These are phyloP conservation scores for Hapsidospora chrysogenum DNA, from an alignment of 495 filamentous ascomycete genomes.

Conservation along the genomic window DNA sequence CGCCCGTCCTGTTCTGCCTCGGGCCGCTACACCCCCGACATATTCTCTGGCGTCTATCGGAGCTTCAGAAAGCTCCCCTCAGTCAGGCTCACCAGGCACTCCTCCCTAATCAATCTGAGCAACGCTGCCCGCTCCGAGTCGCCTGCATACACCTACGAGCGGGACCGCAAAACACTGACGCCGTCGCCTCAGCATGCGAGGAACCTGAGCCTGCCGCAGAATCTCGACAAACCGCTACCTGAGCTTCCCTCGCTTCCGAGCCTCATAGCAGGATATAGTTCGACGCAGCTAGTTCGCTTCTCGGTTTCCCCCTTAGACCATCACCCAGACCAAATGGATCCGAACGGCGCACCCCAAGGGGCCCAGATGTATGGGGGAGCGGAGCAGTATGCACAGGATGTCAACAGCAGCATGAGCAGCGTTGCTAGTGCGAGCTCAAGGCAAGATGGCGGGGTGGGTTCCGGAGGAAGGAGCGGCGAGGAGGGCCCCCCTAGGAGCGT, in stretches of 20 bases:
- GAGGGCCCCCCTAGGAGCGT: conserved; percentile 32
- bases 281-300: no score
- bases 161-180: no score
- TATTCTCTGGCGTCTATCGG: conserved; percentile 31
- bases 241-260: conserved; percentile 25
- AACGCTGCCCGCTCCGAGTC: no score
- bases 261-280: no score
- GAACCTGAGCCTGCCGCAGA: conserved; percentile 30
- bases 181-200: conserved; percentile 29
- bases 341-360: no score
- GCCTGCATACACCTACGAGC: no score
- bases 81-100: conserved; percentile 7
- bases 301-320: no score
- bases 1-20: conserved; percentile 5
- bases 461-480: conserved; percentile 14
- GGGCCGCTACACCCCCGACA: conserved; percentile 19
- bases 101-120: no score
- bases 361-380: no score
- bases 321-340: no score
- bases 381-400: conserved; percentile 1
- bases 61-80: conserved; percentile 28
- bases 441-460: conserved; percentile 18
- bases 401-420: conserved; percentile 43
- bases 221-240: conserved; percentile 33
- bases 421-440: conserved; percentile 19